Percentiles rank a stretch among this genome's conserved stretches.
Conservation (phyloP, 1,139 yeast genomes). For the Diutina catenulata region DNA sequence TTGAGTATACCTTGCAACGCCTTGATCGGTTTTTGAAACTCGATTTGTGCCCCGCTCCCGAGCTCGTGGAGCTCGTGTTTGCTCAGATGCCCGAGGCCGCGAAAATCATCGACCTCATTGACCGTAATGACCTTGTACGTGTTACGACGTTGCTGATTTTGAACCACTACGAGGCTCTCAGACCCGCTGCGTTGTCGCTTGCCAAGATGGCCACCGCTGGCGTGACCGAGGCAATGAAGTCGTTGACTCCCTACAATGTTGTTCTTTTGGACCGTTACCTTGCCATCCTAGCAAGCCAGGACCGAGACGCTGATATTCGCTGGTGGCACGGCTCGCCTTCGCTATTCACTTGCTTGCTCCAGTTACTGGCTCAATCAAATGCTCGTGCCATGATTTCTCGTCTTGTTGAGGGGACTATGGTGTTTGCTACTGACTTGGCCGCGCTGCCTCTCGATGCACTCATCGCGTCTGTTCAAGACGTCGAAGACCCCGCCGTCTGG, state of each 20-base stretch:
- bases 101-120: conserved; percentile 12
- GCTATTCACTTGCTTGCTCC: conserved; percentile 47
- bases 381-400: no score
- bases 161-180: conserved; percentile 6
- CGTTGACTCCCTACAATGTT: conserved; percentile 15
- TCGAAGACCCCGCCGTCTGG: conserved; percentile 25
- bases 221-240: conserved; percentile 6
- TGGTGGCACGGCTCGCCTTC: conserved; percentile 67
- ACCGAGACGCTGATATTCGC: conserved; percentile 13
- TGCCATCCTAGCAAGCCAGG: conserved; percentile 28
- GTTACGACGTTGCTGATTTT: conserved; percentile 9
- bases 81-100: conserved; percentile 20
- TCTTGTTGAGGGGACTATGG: not conserved
- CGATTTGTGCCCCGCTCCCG: conserved; percentile 12
- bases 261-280: conserved; percentile 38
- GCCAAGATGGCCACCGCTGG: conserved; percentile 5
- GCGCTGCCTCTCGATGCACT: not conserved
- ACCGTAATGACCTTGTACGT: conserved; percentile 7
- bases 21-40: conserved; percentile 15
- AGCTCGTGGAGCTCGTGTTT: conserved; percentile 19
- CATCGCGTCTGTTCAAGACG: not conserved
- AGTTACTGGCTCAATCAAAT: no score
- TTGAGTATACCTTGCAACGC: conserved; percentile 44
- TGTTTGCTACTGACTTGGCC: not conserved
- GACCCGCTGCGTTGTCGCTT: conserved; percentile 5